Percentiles rank a stretch among this genome's conserved stretches.
These are phyloP conservation scores for Marsdenia floribunda DNA, from an alignment of 257 asterid species.

Conservation along the genomic window DNA sequence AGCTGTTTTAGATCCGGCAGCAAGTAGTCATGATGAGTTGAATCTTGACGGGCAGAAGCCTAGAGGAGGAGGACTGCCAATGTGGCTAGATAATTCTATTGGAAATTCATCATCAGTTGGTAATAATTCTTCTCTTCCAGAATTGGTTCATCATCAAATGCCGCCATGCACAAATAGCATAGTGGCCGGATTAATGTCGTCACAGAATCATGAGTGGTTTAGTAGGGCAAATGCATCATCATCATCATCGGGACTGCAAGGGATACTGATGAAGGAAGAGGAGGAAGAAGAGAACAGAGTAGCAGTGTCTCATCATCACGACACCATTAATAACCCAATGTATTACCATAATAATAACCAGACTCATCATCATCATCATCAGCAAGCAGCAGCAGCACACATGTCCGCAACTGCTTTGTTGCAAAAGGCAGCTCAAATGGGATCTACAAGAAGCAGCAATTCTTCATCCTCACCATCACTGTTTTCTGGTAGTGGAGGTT, in stretches of 20 bases:
- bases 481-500: slow-evolving; percentile 34
- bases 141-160: slow-evolving; percentile 41
- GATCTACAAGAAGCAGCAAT: slow-evolving; percentile 52
- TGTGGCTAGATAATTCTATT: slow-evolving; percentile 27
- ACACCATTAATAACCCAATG: slow-evolving; percentile 36
- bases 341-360: slow-evolving; percentile 31
- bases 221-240: too few species aligned
- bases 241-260: slow-evolving; percentile 22
- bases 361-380: slow-evolving; percentile 18
- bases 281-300: slow-evolving; percentile 60
- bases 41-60: slow-evolving; percentile 20
- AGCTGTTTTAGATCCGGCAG: slow-evolving; percentile 32
- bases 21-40: slow-evolving; percentile 11
- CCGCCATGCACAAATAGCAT: too few species aligned
- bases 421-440: slow-evolving; percentile 86
- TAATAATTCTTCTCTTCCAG: slow-evolving; percentile 29
- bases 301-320: slow-evolving; percentile 21
- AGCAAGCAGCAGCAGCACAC: slow-evolving; percentile 19
- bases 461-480: too few species aligned
- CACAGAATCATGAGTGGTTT: slow-evolving; percentile 46
- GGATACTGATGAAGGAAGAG: slow-evolving; percentile 31
- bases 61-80: slow-evolving; percentile 12
- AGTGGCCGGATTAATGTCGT: slow-evolving; percentile 23
- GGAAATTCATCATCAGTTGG: slow-evolving; percentile 7
- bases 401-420: slow-evolving; percentile 85